Conservation (phyloP, 345 rosid species). For the Conringia planisiliqua region DNA sequence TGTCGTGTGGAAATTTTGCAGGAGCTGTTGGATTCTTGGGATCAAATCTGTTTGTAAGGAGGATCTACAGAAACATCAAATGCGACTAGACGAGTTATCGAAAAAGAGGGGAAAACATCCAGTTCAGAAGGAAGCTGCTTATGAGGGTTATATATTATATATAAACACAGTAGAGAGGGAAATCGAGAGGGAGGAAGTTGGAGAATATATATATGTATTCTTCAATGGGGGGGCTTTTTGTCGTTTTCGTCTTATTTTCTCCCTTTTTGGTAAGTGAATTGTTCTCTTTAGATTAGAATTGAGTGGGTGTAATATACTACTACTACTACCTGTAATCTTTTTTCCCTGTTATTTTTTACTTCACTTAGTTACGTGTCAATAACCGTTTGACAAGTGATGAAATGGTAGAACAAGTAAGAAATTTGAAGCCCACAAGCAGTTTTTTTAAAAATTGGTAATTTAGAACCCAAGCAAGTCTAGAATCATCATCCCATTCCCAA, state of each 20-base stretch:
- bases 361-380: neutral
- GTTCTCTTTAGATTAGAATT: constrained; percentile 30
- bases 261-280: constrained; percentile 20
- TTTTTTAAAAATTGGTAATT: too few species aligned
- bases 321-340: constrained; percentile 16
- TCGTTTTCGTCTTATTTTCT: neutral
- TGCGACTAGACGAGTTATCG: constrained; percentile 50
- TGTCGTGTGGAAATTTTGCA: constrained; percentile 25
- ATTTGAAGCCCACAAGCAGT: too few species aligned
- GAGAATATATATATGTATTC: constrained; percentile 5
- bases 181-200: constrained; percentile 11
- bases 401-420: too few species aligned
- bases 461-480: neutral
- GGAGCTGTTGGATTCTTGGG: constrained; percentile 96
- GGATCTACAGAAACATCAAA: constrained; percentile 96
- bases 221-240: neutral
- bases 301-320: constrained; percentile 28
- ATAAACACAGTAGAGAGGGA: constrained; percentile 23
- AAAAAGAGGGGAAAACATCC: constrained; percentile 7
- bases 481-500: neutral
- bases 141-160: constrained; percentile 18
- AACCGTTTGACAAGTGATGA: too few species aligned
- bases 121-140: constrained; percentile 14
- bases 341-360: neutral
- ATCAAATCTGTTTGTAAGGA: constrained; percentile 86